These are phyloP conservation scores for Mycena citricolor DNA, from an alignment of 1,284 basidiomycete genomes.

Conservation along the genomic window DNA sequence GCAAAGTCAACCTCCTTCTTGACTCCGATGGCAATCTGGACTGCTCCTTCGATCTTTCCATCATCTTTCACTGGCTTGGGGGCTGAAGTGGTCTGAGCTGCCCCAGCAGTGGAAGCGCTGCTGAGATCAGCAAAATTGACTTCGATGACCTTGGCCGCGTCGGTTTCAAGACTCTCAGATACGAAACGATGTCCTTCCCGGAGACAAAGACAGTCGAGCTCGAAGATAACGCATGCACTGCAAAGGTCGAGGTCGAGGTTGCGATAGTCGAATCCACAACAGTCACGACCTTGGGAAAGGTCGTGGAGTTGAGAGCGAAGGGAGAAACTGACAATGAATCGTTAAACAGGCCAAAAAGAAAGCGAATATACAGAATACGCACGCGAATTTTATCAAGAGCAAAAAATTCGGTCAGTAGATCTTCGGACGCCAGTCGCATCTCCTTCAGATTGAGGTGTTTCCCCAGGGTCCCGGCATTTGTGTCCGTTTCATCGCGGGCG, in stretches of 20 bases:
- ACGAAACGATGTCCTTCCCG: slow-evolving; percentile 71
- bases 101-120: slow-evolving; percentile 39
- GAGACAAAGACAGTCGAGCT: slow-evolving; percentile 74
- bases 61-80: slow-evolving; percentile 71
- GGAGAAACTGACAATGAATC: slow-evolving; percentile 63
- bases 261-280: slow-evolving; percentile 80
- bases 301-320: slow-evolving; percentile 67
- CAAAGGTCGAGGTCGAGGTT: slow-evolving; percentile 61
- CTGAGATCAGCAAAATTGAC: slow-evolving; percentile 74
- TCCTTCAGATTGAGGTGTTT: slow-evolving; percentile 90
- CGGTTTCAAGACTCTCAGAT: slow-evolving; percentile 71
- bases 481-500: slow-evolving; percentile 82
- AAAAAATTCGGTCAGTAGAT: slow-evolving; percentile 87
- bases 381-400: slow-evolving; percentile 85
- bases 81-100: slow-evolving; percentile 40
- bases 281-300: slow-evolving; percentile 75
- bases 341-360: slow-evolving; percentile 1
- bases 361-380: slow-evolving; percentile 47
- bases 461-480: slow-evolving; percentile 71
- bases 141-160: slow-evolving; percentile 61
- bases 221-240: slow-evolving; percentile 75
- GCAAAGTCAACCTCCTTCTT: slow-evolving; percentile 96
- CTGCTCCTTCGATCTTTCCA: slow-evolving; percentile 81
- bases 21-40: slow-evolving; percentile 90
- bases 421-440: slow-evolving; percentile 83